These are phyloP conservation scores for Hirsutella thompsonii DNA, from an alignment of 2,329 filamentous ascomycete species.

Conservation along the genomic window DNA sequence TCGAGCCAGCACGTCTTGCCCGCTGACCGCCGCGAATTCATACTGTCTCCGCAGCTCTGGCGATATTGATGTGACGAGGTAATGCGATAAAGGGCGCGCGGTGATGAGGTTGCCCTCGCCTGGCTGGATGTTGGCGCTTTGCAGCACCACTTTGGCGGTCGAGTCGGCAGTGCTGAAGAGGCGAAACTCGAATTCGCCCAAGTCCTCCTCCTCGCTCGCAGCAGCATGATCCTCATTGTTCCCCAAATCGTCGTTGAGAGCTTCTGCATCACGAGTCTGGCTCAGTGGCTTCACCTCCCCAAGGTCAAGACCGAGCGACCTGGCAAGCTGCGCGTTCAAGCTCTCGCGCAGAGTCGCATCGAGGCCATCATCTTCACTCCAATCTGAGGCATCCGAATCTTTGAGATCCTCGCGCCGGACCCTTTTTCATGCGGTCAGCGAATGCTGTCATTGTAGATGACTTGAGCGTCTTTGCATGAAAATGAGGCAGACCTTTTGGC, in stretches of 20 bases:
- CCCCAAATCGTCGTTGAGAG: background rate
- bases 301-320: constrained; percentile 28
- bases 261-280: background rate
- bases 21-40: constrained; percentile 33
- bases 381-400: constrained; percentile 8
- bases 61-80: constrained; percentile 28
- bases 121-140: constrained; percentile 23
- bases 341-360: constrained; percentile 27
- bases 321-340: constrained; percentile 35
- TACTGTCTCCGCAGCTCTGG: constrained; percentile 25
- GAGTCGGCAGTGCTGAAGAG: constrained; percentile 38
- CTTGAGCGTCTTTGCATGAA: background rate
- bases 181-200: constrained; percentile 38
- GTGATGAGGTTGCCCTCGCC: constrained; percentile 22
- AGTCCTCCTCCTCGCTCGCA: constrained; percentile 16
- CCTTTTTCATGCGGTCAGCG: background rate
- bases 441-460: background rate
- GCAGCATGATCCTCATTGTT: background rate
- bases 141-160: constrained; percentile 37
- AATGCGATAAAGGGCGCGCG: constrained; percentile 32
- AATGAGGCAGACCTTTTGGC: constrained; percentile 16
- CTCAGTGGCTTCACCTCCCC: background rate
- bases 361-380: constrained; percentile 16
- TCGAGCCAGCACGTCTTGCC: constrained; percentile 33
- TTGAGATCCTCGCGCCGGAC: background rate